Evolutionary conservation across 176 grass and related monocot genomes (phyloP).

Genomic region (Metroxylon sagu): DNA sequence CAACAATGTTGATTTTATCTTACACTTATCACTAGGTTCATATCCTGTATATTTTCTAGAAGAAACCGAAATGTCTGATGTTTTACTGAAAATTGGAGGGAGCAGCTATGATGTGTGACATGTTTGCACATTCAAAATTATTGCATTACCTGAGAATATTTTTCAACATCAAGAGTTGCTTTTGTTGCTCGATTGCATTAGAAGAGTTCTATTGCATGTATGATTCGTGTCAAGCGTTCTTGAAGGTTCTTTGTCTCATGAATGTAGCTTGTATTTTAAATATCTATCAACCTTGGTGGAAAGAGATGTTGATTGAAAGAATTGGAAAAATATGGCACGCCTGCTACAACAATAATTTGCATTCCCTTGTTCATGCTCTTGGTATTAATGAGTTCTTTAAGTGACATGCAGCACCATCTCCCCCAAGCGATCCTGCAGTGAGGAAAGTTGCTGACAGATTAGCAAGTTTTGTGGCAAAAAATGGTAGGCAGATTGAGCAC

Average conservation of each 20-base stretch:
- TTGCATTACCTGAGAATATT: too few species aligned
- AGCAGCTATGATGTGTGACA: too few species aligned
- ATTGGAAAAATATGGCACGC: slow-evolving; percentile 47
- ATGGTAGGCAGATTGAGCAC: slow-evolving; percentile 90
- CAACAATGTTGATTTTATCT: too few species aligned
- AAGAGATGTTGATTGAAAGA: slow-evolving; percentile 69
- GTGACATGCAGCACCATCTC: slow-evolving; percentile 91
- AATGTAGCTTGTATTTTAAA: slow-evolving; percentile 48
- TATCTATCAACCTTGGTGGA: slow-evolving; percentile 42
- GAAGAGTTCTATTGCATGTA: slow-evolving; percentile 1
- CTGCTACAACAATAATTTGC: slow-evolving; percentile 66
- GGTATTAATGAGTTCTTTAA: slow-evolving; percentile 95
- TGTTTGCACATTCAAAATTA: too few species aligned
- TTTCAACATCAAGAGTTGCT: too few species aligned
- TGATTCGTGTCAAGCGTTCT: slow-evolving; percentile 22
- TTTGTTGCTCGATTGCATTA: too few species aligned
- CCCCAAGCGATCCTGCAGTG: slow-evolving; percentile 82
- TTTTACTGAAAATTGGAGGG: too few species aligned
- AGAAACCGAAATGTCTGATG: too few species aligned
- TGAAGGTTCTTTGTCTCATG: slow-evolving; percentile 40
- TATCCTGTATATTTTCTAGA: too few species aligned
- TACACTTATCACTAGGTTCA: too few species aligned
- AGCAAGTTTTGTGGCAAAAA: slow-evolving; percentile 92
- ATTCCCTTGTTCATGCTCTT: slow-evolving; percentile 52
- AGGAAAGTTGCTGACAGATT: slow-evolving; percentile 89